These are phyloP conservation scores for Dothideomycetes sp. DNA, from an alignment of 2,329 filamentous ascomycete genomes.

Conservation along the genomic window DNA sequence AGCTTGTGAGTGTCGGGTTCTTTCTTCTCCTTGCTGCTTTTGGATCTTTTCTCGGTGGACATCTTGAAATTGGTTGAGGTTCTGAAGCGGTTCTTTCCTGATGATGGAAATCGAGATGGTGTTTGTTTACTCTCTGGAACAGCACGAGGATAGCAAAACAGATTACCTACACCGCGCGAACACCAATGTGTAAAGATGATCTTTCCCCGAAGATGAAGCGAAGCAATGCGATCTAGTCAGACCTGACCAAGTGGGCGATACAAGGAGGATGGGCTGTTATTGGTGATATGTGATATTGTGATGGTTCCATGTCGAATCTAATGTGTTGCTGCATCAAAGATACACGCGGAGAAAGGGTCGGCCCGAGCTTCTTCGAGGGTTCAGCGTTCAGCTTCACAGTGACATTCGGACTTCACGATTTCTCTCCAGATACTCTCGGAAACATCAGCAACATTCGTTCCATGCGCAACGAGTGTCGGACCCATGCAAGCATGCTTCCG, in stretches of 20 bases:
- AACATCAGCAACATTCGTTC: neutral
- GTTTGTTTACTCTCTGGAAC: conserved; percentile 5
- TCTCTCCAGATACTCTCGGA: too few species aligned
- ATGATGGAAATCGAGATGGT: neutral
- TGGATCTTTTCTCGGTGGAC: conserved; percentile 4
- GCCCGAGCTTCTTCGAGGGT: neutral
- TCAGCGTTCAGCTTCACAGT: too few species aligned
- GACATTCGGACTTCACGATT: neutral
- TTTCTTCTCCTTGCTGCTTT: conserved; percentile 27
- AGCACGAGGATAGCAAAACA: neutral
- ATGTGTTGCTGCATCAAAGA: neutral
- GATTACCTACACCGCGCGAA: too few species aligned
- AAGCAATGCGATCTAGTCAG: too few species aligned
- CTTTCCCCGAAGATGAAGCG: too few species aligned
- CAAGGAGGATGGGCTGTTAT: too few species aligned
- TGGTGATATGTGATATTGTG: neutral
- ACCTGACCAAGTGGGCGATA: too few species aligned
- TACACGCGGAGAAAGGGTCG: neutral
- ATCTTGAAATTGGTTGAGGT: neutral
- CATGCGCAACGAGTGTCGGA: conserved; percentile 4
- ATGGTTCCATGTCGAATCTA: neutral
- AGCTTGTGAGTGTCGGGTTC: conserved; percentile 93
- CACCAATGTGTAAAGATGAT: too few species aligned
- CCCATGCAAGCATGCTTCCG: conserved; percentile 41
- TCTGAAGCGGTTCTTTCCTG: conserved; percentile 3